phyloP scores from a whole-genome alignment of 768 basidiomycete species.

The Termitomyces sp. region DNA sequence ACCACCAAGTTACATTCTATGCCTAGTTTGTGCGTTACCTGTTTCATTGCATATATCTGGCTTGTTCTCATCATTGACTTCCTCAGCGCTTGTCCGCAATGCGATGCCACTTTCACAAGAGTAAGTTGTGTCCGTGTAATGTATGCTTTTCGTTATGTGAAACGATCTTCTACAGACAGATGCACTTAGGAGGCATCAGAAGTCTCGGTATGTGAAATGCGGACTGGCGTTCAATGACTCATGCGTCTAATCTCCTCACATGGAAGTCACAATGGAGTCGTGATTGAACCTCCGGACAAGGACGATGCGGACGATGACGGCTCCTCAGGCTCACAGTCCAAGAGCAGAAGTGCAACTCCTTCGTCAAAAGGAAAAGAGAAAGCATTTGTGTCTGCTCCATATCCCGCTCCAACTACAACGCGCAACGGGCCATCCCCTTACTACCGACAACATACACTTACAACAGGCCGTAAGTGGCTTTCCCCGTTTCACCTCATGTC shows the following conservation, averaged over 20 bases:
- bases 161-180: slow-evolving; percentile 50
- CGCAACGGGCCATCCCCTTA: slow-evolving; percentile 46
- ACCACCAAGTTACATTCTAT: slow-evolving; percentile 74
- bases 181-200: slow-evolving; percentile 74
- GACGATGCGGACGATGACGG: slow-evolving; percentile 26
- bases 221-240: neutral
- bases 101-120: slow-evolving; percentile 74
- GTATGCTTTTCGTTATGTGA: slow-evolving; percentile 8
- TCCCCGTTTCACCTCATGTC: neutral
- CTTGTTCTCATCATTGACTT: slow-evolving; percentile 5
- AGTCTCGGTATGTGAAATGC: slow-evolving; percentile 49
- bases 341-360: slow-evolving; percentile 48
- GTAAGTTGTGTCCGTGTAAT: slow-evolving; percentile 33
- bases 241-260: neutral
- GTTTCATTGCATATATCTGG: neutral
- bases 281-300: slow-evolving; percentile 45
- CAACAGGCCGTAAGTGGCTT: slow-evolving; percentile 32
- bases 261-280: slow-evolving; percentile 59
- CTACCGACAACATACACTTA: slow-evolving; percentile 58
- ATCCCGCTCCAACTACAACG: slow-evolving; percentile 22
- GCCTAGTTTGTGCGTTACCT: slow-evolving; percentile 57
- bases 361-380: slow-evolving; percentile 36
- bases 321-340: slow-evolving; percentile 35
- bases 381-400: slow-evolving; percentile 19
- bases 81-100: slow-evolving; percentile 67